phyloP scores from a whole-genome alignment of 441 rosid species.

The Jatropha multifida region DNA sequence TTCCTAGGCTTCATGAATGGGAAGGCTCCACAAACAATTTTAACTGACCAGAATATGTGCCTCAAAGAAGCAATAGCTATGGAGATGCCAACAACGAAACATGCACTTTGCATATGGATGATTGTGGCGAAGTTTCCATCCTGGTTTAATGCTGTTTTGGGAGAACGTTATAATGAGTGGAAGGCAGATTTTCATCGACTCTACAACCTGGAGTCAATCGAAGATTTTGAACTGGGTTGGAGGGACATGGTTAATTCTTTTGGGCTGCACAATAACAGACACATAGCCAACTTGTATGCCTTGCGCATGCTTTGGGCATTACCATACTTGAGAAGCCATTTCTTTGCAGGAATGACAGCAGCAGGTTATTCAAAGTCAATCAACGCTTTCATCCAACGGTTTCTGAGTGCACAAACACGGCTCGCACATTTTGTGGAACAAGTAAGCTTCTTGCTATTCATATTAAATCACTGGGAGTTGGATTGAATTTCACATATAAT shows the following conservation, averaged over 20 bases:
- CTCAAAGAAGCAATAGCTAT: constrained; percentile 89
- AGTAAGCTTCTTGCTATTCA: constrained; percentile 42
- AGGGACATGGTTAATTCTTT: constrained; percentile 83
- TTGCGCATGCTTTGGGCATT: constrained; percentile 80
- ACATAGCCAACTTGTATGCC: constrained; percentile 63
- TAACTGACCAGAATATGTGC: constrained; percentile 90
- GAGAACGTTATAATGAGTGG: constrained; percentile 94
- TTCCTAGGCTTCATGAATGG: constrained; percentile 88
- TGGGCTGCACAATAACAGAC: constrained; percentile 87
- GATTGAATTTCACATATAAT: neutral
- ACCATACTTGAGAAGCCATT: constrained; percentile 85
- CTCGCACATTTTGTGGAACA: constrained; percentile 93
- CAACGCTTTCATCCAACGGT: constrained; percentile 91
- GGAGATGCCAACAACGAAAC: constrained; percentile 85
- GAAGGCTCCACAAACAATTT: constrained; percentile 87
- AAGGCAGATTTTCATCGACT: constrained; percentile 86
- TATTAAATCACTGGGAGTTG: neutral
- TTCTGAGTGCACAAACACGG: constrained; percentile 85
- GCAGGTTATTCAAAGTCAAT: constrained; percentile 78
- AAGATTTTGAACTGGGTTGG: constrained; percentile 93
- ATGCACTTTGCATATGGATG: constrained; percentile 98
- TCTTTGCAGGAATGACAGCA: constrained; percentile 84
- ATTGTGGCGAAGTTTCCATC: constrained; percentile 93
- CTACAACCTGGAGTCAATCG: constrained; percentile 76
- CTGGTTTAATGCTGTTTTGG: constrained; percentile 91